Base-by-base conservation (phyloP, 768 basidiomycete genomes). In the Naganishia friedmannii region DNA sequence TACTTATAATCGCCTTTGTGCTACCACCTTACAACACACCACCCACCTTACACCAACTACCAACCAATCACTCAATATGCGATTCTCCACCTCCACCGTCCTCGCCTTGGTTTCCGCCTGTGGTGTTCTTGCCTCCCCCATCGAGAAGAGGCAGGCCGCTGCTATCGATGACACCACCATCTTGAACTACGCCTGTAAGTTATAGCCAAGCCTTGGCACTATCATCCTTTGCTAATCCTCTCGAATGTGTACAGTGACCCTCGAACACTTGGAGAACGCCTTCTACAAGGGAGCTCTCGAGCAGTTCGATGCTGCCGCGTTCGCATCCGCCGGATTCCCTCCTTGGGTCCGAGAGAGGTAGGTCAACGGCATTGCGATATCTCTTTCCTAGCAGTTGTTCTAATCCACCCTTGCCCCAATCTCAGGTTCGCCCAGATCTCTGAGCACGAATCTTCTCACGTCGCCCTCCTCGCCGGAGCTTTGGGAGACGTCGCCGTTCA, bases 371-470 rank as follows among this genome's bases (percentile, higher is more conserved):
- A 3, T 23, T 2, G 17, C 15, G 46, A 60, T 71, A 19, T 21
- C 26, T 26, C 17, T 60, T 37, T 42, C n/a, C n/a, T n/a, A 31
- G 13, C 31, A 23, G 19, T 37, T 37, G 53, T 4, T 6, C 39
- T 54, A 7, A 29, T 29, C 29, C n/a, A 32, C 53, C 42, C 34
- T 23, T 34, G 34, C 4, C 29, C 15, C 29, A 65, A 70, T 76
- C 32, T 51, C 66, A 72, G 76, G 37, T 84, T 86, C 73, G 73
- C 78, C 26, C 84, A 89, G 76, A 86, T 89, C 66, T 78, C 79
- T 26, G 78, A 82, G 42, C 87, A 89, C 77, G 87, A 89, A 76
- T 75, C 77, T 34, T 78, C 80, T 13, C 89, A 90, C 79, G 86
- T 87, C 70, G 75, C 82, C 8, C 84, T 86, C 76, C 82, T 89